Conservation (phyloP, 2,329 filamentous ascomycete genomes). For the Fusarium sp. region DNA sequence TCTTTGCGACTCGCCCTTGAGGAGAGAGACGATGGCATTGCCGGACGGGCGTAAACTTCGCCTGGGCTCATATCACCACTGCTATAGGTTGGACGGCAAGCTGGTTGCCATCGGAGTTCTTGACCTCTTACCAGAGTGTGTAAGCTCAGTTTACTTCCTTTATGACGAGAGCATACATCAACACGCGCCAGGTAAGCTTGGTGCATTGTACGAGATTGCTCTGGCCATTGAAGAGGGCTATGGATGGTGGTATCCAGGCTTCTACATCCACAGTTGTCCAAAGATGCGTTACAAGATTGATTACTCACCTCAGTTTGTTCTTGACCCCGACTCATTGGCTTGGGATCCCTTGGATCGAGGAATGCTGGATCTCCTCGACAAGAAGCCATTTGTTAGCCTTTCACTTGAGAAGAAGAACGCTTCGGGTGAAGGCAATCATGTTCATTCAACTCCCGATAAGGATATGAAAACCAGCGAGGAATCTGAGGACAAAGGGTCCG, state of each 20-base stretch:
- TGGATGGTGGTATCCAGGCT: conserved; percentile 83
- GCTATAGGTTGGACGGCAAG: conserved; percentile 81
- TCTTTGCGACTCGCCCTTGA: conserved; percentile 78
- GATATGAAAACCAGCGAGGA: conserved; percentile 12
- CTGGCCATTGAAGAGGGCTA: conserved; percentile 78
- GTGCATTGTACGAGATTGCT: conserved; percentile 79
- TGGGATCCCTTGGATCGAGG: conserved; percentile 72
- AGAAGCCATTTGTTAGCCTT: conserved; percentile 68
- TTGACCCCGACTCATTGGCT: conserved; percentile 74
- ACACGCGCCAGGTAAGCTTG: conserved; percentile 80
- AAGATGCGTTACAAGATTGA: conserved; percentile 92
- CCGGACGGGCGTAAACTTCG: conserved; percentile 65
- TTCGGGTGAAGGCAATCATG: not conserved
- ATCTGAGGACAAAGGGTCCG: conserved; percentile 4
- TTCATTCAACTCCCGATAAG: not conserved
- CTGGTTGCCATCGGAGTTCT: conserved; percentile 82
- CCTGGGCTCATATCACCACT: conserved; percentile 84
- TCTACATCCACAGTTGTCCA: conserved; percentile 82
- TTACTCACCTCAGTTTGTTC: conserved; percentile 79
- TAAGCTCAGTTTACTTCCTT: conserved; percentile 87
- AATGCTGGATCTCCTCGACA: conserved; percentile 64
- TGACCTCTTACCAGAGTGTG: conserved; percentile 80
- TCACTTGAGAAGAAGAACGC: conserved; percentile 51
- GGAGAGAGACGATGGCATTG: conserved; percentile 58
- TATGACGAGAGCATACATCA: conserved; percentile 81